Evolutionary conservation across 2,329 filamentous ascomycete species (phyloP).

Genomic region (Huntiella moniliformis): DNA sequence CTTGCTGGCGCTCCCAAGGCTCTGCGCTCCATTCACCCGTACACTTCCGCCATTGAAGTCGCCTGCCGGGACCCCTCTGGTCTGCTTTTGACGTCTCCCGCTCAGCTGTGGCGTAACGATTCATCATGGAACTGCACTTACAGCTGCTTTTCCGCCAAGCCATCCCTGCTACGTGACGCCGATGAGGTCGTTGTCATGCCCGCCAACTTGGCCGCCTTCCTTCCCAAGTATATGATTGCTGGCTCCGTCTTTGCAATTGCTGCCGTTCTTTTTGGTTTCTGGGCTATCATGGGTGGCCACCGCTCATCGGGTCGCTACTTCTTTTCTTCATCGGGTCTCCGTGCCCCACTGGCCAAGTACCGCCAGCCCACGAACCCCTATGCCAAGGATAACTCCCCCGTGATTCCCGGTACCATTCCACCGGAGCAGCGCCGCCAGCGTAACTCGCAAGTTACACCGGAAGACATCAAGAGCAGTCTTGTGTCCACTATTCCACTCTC

Average conservation of each 20-base stretch:
- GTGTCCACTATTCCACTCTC: conserved; percentile 8
- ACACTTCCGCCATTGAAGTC: conserved; percentile 9
- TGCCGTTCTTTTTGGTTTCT: conserved; percentile 7
- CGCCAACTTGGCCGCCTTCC: conserved; percentile 8
- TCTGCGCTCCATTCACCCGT: conserved; percentile 9
- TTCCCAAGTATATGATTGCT: conserved; percentile 10
- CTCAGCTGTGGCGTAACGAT: conserved; percentile 11
- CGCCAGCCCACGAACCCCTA: conserved; percentile 6
- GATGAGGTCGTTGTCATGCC: conserved; percentile 9
- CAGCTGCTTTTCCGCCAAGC: conserved; percentile 6
- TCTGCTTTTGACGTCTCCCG: conserved; percentile 5
- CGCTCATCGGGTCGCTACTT: conserved; percentile 10
- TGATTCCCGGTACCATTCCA: conserved; percentile 10
- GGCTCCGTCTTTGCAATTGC: conserved; percentile 9
- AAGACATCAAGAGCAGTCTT: neutral
- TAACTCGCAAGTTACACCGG: conserved; percentile 1
- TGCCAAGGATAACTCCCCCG: conserved; percentile 9
- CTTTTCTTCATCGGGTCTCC: conserved; percentile 3
- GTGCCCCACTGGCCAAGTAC: conserved; percentile 6
- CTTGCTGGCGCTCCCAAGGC: conserved; percentile 9
- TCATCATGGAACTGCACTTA: conserved; percentile 11
- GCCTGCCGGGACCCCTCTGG: conserved; percentile 8
- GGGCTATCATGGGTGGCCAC: conserved; percentile 10
- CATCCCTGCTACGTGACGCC: conserved; percentile 7
- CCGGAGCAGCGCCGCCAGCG: conserved; percentile 8